A percentile compares a stretch with the other conserved stretches of the same genome.
These are phyloP conservation scores for Venturia carpophila DNA, from an alignment of 2,329 filamentous ascomycete genomes.

Conservation along the genomic window DNA sequence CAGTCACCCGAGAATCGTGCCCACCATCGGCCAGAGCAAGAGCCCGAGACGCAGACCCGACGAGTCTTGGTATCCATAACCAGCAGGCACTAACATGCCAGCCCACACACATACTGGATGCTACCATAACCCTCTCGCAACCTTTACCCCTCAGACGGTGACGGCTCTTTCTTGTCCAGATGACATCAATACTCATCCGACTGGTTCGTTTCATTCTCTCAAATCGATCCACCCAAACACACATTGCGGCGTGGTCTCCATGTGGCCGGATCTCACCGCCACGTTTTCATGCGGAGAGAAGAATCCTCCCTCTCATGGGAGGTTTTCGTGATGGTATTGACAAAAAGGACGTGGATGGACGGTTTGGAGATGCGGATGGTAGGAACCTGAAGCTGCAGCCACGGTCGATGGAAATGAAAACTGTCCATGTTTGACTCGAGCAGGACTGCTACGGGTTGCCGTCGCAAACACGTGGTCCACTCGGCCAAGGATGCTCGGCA, in stretches of 20 bases:
- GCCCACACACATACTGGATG: too few relatives aligned
- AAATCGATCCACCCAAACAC: not conserved
- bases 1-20: too few relatives aligned
- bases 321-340: not conserved
- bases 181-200: conserved; percentile 51
- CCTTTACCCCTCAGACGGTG: conserved; percentile 29
- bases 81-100: too few relatives aligned
- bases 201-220: conserved; percentile 52
- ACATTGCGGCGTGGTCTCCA: too few relatives aligned
- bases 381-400: not conserved
- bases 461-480: not conserved
- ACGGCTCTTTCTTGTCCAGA: conserved; percentile 47
- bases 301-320: not conserved
- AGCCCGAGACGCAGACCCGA: too few relatives aligned
- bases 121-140: not conserved
- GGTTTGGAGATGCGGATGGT: not conserved
- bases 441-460: not conserved
- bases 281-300: conserved; percentile 1
- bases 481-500: too few relatives aligned
- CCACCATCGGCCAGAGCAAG: too few relatives aligned
- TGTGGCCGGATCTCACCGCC: too few relatives aligned
- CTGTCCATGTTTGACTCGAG: not conserved
- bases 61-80: too few relatives aligned
- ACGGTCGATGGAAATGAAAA: not conserved
- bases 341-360: not conserved